These are phyloP conservation scores for Eutrema heterophyllum DNA, from an alignment of 345 rosid species.

Conservation along the genomic window DNA sequence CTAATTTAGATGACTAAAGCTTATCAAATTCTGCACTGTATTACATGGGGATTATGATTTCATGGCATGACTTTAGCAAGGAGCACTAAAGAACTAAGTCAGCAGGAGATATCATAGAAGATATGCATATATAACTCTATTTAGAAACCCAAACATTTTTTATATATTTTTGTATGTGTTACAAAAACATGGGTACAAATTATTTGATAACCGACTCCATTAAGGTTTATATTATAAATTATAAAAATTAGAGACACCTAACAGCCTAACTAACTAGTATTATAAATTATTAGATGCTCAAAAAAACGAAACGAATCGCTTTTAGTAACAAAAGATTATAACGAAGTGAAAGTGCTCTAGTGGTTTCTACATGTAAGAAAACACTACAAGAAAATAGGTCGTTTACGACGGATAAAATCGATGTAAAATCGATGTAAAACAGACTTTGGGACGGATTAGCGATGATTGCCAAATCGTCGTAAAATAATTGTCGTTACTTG, in stretches of 20 bases:
- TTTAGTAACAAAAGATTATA: background rate
- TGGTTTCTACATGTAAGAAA: no score
- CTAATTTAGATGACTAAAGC: background rate
- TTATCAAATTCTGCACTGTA: background rate
- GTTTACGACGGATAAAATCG: no score
- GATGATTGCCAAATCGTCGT: no score
- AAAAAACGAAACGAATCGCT: constrained; percentile 12
- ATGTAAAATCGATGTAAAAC: no score
- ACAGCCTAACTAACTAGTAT: constrained; percentile 18
- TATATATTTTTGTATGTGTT: background rate
- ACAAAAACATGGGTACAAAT: constrained; percentile 21
- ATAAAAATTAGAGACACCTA: constrained; percentile 13
- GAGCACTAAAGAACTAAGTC: background rate
- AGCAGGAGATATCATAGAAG: background rate
- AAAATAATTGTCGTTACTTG: no score
- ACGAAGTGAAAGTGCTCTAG: no score
- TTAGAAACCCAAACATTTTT: background rate
- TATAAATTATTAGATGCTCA: constrained; percentile 2
- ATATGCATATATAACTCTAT: background rate
- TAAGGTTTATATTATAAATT: background rate
- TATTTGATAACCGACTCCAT: constrained; percentile 30
- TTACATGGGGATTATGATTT: constrained; percentile 1
- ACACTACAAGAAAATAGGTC: no score
- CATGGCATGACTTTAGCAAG: background rate
- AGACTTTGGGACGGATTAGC: no score